These are phyloP conservation scores for Nigrospora oryzae DNA, from an alignment of 2,329 filamentous ascomycete species.

Conservation along the genomic window DNA sequence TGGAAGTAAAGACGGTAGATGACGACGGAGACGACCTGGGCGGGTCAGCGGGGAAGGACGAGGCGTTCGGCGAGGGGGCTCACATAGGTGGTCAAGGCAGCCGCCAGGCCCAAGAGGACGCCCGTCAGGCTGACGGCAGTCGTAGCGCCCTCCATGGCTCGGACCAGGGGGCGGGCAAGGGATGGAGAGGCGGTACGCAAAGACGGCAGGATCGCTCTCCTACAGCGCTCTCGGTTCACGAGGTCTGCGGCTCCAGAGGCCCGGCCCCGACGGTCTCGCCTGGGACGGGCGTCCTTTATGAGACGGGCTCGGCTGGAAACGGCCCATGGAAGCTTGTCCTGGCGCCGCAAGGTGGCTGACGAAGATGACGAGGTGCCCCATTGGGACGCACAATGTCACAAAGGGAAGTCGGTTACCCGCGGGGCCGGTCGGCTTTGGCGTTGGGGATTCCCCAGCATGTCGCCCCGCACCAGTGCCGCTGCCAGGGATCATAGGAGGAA, in stretches of 20 bases:
- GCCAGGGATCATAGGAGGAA: no score
- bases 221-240: no score
- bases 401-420: no score
- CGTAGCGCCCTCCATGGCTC: background rate
- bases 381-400: background rate
- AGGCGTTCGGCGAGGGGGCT: background rate
- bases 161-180: background rate
- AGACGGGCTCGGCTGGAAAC: background rate
- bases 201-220: no score
- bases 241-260: no score
- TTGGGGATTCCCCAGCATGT: no score
- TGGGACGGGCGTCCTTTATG: background rate
- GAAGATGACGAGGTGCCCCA: background rate
- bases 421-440: no score
- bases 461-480: no score
- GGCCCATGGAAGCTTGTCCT: background rate
- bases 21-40: background rate
- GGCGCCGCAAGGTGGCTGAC: background rate
- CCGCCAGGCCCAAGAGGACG: background rate
- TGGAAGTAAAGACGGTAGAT: constrained; percentile 14
- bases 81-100: background rate
- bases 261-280: background rate
- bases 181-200: no score
- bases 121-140: background rate
- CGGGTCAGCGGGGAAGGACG: background rate